Evolutionary conservation across 176 grass and related monocot genomes (phyloP), one percentile per base, ranked within the genome.

Genomic region (Dendrocalamus sinicus): DNA sequence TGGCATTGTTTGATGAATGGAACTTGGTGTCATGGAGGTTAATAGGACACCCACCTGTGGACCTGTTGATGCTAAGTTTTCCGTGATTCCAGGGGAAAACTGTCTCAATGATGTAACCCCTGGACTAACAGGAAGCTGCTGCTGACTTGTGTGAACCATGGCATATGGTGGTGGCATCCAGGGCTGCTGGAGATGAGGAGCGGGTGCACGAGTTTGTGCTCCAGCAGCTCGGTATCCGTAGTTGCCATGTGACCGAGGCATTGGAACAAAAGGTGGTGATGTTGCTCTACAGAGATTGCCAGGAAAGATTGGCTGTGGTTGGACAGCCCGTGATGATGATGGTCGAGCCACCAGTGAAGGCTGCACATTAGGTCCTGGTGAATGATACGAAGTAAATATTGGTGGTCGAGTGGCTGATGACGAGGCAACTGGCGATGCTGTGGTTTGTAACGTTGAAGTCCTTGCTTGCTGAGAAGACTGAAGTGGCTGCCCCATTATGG

Each of bases 381-480:
- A 72, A 66, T 61, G 20, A 46, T 22, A 70, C 4, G 66, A 79
- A 44, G 1, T 70, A 51, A 44, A 7, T n/a, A 12, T 47, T 30
- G 12, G 41, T 54, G 44, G 24, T 64, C 23, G 47, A 52, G 73
- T 60, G 66, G 37, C 22, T 84, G 82, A 28, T 35, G 64, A 55
- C 26, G 19, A 70, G 75, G 77, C 37, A 54, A 46, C 40, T 19
- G 58, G 66, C 57, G 63, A 64, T 75, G 78, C 11, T 83, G 63
- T 26, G 0, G n/a, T 30, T 35, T 73, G 77, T 12, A 19, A 62
- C 23, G n/a, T 70, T 37, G 46, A 72, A 44, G 64, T 57, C 66
- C 87, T 72, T 73, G 78, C 44, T 66, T 85, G 72, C 71, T 37
- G 88, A 79, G 70, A 90, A 83, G 62, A 66, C 24, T 80, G 89